Conservation (phyloP, 202 grass and related monocot species). For the Panicum hallii region DNA sequence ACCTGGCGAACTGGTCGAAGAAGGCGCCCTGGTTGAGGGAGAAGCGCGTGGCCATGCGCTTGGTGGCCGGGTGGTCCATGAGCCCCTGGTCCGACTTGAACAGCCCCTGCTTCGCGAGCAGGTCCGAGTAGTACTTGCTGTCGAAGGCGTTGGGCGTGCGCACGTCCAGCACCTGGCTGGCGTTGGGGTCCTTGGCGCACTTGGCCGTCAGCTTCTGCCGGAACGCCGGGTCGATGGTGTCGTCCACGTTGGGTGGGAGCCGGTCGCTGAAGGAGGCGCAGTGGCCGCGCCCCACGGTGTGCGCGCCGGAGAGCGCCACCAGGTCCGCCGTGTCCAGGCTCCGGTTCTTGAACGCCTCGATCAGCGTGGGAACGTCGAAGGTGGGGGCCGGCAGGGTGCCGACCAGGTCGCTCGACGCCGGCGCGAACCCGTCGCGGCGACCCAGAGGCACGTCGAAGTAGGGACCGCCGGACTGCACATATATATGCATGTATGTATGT, state of each 20-base stretch:
- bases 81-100: constrained; percentile 71
- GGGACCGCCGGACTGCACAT: constrained; percentile 47
- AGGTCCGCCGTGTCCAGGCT: constrained; percentile 61
- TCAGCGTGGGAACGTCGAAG: constrained; percentile 42
- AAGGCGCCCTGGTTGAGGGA: constrained; percentile 50
- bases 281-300: constrained; percentile 69
- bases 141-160: constrained; percentile 62
- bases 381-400: constrained; percentile 41
- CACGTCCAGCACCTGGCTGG: constrained; percentile 41
- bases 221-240: constrained; percentile 52
- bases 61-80: constrained; percentile 42
- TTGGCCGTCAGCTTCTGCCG: constrained; percentile 47
- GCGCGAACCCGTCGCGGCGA: constrained; percentile 52
- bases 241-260: constrained; percentile 28
- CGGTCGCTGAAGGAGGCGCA: constrained; percentile 55
- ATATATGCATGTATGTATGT: no score
- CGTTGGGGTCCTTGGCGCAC: constrained; percentile 48
- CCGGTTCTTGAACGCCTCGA: constrained; percentile 35
- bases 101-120: constrained; percentile 56
- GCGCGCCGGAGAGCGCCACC: constrained; percentile 75
- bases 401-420: neutral
- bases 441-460: constrained; percentile 63
- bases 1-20: constrained; percentile 68
- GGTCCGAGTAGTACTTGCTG: constrained; percentile 80
- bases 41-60: constrained; percentile 47